phyloP scores from a whole-genome alignment of 2,329 filamentous ascomycete species.

The Aureobasidium pullulans region DNA sequence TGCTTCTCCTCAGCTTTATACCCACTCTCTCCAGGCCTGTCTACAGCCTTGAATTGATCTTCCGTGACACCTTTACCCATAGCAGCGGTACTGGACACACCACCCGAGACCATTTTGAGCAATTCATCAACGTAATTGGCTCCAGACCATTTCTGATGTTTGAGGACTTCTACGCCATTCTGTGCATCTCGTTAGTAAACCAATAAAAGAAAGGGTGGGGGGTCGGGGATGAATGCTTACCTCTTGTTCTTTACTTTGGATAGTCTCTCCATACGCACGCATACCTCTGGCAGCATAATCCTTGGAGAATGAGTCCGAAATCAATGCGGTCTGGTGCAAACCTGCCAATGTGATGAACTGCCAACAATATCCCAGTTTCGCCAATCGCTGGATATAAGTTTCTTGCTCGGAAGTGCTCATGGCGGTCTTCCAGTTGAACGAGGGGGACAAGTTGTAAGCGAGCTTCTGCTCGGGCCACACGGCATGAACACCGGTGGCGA shows the following conservation, averaged over 20 bases:
- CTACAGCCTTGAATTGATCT: slow-evolving; percentile 64
- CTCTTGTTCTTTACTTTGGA: slow-evolving; percentile 78
- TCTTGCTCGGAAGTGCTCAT: slow-evolving; percentile 90
- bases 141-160: slow-evolving; percentile 98
- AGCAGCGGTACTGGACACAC: slow-evolving; percentile 82
- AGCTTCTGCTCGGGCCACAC: slow-evolving; percentile 98
- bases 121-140: slow-evolving; percentile 91
- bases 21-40: neutral
- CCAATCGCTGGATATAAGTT: slow-evolving; percentile 91
- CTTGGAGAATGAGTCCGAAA: slow-evolving; percentile 79
- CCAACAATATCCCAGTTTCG: slow-evolving; percentile 90
- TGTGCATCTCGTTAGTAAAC: slow-evolving; percentile 35
- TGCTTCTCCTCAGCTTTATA: slow-evolving; percentile 32
- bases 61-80: slow-evolving; percentile 98
- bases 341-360: slow-evolving; percentile 99
- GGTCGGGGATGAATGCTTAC: slow-evolving; percentile 40
- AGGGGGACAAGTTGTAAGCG: slow-evolving; percentile 95
- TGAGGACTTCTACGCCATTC: slow-evolving; percentile 83
- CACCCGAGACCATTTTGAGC: slow-evolving; percentile 94
- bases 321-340: slow-evolving; percentile 89
- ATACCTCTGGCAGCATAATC: slow-evolving; percentile 79
- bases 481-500: slow-evolving; percentile 86
- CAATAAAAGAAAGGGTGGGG: too few species aligned
- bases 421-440: slow-evolving; percentile 99
- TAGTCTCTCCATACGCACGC: slow-evolving; percentile 92